These are phyloP conservation scores for Podila horticola DNA, from an alignment of 192 early-diverging fungal species.

Conservation along the genomic window DNA sequence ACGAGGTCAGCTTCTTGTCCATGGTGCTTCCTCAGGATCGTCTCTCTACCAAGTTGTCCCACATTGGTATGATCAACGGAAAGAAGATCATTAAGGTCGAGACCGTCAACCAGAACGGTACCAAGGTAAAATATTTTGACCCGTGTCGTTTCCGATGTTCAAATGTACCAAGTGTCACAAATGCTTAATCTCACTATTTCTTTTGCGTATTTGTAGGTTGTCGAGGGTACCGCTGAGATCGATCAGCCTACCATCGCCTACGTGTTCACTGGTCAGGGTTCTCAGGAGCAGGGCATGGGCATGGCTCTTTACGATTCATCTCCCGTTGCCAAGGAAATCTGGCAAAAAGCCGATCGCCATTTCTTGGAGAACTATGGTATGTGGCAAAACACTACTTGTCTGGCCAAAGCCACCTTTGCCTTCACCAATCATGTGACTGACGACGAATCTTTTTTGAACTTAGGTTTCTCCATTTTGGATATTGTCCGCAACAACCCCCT, in stretches of 20 bases:
- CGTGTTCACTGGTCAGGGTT: conserved; percentile 97
- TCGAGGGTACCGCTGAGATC: conserved; percentile 92
- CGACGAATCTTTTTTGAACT: neutral
- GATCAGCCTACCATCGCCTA: conserved; percentile 92
- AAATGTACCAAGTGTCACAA: neutral
- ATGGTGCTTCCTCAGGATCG: conserved; percentile 95
- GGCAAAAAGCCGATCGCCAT: conserved; percentile 92
- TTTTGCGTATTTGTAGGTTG: conserved; percentile 54
- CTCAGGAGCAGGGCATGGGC: conserved; percentile 96
- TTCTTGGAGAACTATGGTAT: conserved; percentile 82
- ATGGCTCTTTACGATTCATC: conserved; percentile 92
- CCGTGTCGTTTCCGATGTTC: neutral
- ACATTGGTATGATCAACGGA: conserved; percentile 96
- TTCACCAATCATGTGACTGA: neutral
- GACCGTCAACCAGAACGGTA: conserved; percentile 87
- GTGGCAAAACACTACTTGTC: no score
- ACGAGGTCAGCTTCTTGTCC: conserved; percentile 88
- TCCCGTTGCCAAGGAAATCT: conserved; percentile 84
- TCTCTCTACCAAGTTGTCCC: conserved; percentile 89
- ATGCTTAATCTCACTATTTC: neutral
- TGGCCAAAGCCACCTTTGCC: no score
- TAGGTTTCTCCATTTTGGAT: conserved; percentile 84
- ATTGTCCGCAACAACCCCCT: conserved; percentile 91
- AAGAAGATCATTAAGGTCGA: conserved; percentile 94
- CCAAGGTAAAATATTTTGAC: conserved; percentile 49